phyloP scores from a whole-genome alignment of 2,329 filamentous ascomycete species.

The Alternaria sp. region DNA sequence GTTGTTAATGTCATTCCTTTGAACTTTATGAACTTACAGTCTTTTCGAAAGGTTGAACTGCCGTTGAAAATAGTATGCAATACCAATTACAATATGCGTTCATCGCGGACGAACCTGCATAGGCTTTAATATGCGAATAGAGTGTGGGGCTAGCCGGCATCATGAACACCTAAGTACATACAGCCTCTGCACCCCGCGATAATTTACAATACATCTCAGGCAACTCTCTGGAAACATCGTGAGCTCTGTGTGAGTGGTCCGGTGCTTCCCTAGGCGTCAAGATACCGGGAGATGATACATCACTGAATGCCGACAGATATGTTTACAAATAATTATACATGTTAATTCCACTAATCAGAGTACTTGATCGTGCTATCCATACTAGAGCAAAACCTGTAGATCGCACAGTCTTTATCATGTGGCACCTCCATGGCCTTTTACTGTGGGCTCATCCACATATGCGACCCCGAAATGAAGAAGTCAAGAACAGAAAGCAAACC shows the following conservation, averaged over 20 bases:
- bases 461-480: background rate
- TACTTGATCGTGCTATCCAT: background rate
- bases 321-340: background rate
- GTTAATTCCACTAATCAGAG: background rate
- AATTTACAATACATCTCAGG: background rate
- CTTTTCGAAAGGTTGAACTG: background rate
- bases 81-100: background rate
- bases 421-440: background rate
- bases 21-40: background rate
- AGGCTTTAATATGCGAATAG: constrained; percentile 7
- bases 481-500: background rate
- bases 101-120: constrained; percentile 3
- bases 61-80: background rate
- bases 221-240: background rate
- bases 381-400: background rate
- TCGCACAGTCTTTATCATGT: background rate
- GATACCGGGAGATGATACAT: background rate
- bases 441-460: background rate
- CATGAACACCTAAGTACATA: background rate
- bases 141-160: constrained; percentile 12
- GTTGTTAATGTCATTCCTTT: rapidly evolving
- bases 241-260: background rate
- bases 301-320: background rate
- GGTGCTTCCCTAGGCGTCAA: background rate
- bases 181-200: background rate